Evolutionary conservation across 345 rosid species (phyloP), one percentile per base, ranked within the genome.

Genomic region (Rubroshorea leprosula): DNA sequence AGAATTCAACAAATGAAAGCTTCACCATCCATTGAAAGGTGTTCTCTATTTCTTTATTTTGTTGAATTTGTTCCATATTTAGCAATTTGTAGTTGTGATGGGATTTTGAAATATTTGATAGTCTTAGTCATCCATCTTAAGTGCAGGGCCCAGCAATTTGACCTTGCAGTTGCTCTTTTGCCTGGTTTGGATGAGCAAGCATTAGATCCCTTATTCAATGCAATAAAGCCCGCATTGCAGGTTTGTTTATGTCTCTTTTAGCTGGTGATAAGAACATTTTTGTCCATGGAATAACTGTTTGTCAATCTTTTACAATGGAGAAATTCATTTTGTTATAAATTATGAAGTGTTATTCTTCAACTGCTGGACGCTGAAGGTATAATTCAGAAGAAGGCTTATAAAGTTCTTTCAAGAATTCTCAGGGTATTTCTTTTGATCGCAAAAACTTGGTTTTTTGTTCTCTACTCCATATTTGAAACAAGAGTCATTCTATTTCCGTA

Each of bases 311-410:
- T 23, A 13, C 25, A n/a, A 16, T 29, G 43, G 15, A 49, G 35
- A 48, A 29, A 16, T 29, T 39, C 38, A 31, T 44, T 54, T 15
- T n/a, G 22, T 41, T 52, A 16, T 60, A 25, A 35, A 12, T 54
- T 64, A 44, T 27, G 13, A 15, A 23, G 22, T 59, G 3, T 15
- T 69, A 23, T 55, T 47, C 0, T 61, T 67, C 51, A 49, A 70
- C 49, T 74, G 81, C 83, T 87, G 99, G 91, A 86, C 62, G 48
- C 64, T 49, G 87, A 82, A 55, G 88, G 97, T 38, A 57, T 75
- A 49, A 72, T 86, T 61, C 99, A 93, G 64, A 93, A 93, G 85
- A 93, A 82, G 77, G 97, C 94, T 38, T 93, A 89, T 76, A 93
- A 83, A 76, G 94, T 80, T 64, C 90, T 93, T 74, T 86, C 96